Conservation (phyloP, 768 basidiomycete genomes). For the Hydnomerulius pinastri region DNA sequence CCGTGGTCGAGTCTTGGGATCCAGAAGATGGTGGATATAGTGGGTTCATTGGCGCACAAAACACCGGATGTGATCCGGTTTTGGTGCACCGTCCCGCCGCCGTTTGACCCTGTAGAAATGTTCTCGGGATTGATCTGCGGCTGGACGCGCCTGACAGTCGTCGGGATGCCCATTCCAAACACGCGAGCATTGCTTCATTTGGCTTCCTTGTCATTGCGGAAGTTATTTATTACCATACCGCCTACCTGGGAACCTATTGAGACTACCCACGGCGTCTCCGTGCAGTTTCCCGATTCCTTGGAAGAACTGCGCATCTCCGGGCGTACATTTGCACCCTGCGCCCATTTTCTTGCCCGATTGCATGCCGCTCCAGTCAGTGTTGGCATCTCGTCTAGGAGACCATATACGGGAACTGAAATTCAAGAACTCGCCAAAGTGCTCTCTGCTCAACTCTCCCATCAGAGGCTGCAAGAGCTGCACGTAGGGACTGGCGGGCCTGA, state of each 20-base stretch:
- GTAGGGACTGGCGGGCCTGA: neutral
- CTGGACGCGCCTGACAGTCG: neutral
- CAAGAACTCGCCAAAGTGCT: neutral
- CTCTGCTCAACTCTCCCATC: neutral
- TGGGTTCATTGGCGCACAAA: neutral
- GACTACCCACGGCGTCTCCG: neutral
- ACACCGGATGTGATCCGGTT: neutral
- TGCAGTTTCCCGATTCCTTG: neutral
- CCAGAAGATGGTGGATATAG: neutral
- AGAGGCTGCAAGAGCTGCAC: neutral
- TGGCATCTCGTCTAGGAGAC: neutral
- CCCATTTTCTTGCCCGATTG: neutral
- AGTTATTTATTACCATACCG: neutral
- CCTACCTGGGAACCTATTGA: neutral
- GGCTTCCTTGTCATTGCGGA: neutral
- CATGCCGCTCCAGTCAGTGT: neutral
- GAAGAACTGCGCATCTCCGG: neutral
- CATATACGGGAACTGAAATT: neutral
- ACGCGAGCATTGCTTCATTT: neutral
- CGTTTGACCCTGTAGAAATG: neutral
- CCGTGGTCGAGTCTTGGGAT: neutral
- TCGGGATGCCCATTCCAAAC: neutral
- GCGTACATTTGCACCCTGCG: neutral
- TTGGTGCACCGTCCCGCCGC: neutral
- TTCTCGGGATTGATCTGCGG: neutral